Evolutionary conservation across 2,329 filamentous ascomycete species (phyloP), one percentile per base, ranked within the genome.

Genomic region (Arthrobotrys megalospora): DNA sequence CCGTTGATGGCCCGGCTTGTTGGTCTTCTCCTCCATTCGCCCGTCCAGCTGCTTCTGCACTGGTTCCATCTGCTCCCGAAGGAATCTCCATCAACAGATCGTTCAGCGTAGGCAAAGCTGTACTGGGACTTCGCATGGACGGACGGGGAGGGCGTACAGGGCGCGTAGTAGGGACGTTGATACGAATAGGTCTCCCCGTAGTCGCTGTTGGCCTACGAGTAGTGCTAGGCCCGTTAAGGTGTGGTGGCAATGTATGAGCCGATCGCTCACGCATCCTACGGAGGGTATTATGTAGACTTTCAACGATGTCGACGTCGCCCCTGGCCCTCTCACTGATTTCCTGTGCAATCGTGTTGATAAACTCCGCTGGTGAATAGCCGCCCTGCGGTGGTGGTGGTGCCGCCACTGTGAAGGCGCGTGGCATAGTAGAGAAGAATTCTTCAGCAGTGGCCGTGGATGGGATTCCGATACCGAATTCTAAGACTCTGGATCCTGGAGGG

Each of bases 121-220:
- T 6, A 16, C 12, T 16, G 24, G 24, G 32, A 12, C 16, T 10
- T 12, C 28, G 24, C 19, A 36, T 7, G 24, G 50, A 6, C 10
- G 32, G 52, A 58, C 32, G 52, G 8, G 10, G 19, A 19, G n/a
- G 2, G 19, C 50, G 50, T 8, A 21, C 6, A 12, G 10, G 24
- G 24, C 24, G 24, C 24, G 24, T 21, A 45, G 21, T 11, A 43
- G 66, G 63, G 58, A 24, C 11, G 21, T 52, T 52, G 47, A 52
- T 16, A 16, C 28, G 12, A 16, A 53, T 1, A 7, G 24, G 50
- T 10, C 50, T 53, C 3, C 14, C 28, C 3, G 5, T 5, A 2
- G 28, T 5, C 10, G 12, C 12, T n/a, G 12, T 16, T 14, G 41
- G 19, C 16, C 50, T 53, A 32, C 24, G 48, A 3, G 16, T 10